Percentiles rank a stretch among this genome's conserved stretches.
Evolutionary conservation across 768 basidiomycete species (phyloP).

Genomic region (Punctularia strigosozonata): DNA sequence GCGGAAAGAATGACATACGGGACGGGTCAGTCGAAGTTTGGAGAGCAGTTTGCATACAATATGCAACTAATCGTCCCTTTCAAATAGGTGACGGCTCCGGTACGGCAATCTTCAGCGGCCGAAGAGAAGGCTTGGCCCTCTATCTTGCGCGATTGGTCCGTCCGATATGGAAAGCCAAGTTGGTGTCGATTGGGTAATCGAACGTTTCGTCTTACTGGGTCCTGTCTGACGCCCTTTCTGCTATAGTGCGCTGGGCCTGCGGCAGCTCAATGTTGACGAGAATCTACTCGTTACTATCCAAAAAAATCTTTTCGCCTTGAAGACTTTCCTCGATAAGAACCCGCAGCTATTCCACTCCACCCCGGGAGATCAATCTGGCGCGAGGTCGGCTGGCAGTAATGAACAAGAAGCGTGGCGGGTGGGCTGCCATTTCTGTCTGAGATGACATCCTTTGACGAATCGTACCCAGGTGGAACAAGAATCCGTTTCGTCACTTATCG

Average conservation of each 20-base stretch:
- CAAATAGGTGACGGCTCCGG: slow-evolving; percentile 52
- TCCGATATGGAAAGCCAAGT: slow-evolving; percentile 77
- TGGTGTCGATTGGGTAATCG: slow-evolving; percentile 54
- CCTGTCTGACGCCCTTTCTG: background rate
- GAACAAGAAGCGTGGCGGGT: slow-evolving; percentile 92
- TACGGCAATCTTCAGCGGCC: slow-evolving; percentile 71
- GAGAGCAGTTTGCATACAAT: background rate
- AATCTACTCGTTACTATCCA: slow-evolving; percentile 56
- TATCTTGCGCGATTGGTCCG: slow-evolving; percentile 80
- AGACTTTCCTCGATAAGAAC: slow-evolving; percentile 69
- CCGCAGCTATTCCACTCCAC: slow-evolving; percentile 77
- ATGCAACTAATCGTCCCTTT: slow-evolving; percentile 1
- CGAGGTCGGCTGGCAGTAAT: slow-evolving; percentile 39
- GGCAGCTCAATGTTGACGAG: slow-evolving; percentile 56
- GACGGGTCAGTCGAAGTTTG: slow-evolving; percentile 34
- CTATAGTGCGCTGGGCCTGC: slow-evolving; percentile 29
- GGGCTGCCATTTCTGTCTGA: slow-evolving; percentile 3
- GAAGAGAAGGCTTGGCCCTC: slow-evolving; percentile 79
- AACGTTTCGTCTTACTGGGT: slow-evolving; percentile 2
- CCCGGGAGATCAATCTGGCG: slow-evolving; percentile 54
- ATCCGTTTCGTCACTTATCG: slow-evolving; percentile 67
- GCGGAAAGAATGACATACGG: slow-evolving; percentile 67
- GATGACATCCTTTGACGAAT: slow-evolving; percentile 7
- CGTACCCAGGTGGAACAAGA: slow-evolving; percentile 58
- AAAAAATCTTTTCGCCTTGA: slow-evolving; percentile 67